Evolutionary conservation across 2,329 filamentous ascomycete species (phyloP).

Genomic region (Aspergillus sp.): DNA sequence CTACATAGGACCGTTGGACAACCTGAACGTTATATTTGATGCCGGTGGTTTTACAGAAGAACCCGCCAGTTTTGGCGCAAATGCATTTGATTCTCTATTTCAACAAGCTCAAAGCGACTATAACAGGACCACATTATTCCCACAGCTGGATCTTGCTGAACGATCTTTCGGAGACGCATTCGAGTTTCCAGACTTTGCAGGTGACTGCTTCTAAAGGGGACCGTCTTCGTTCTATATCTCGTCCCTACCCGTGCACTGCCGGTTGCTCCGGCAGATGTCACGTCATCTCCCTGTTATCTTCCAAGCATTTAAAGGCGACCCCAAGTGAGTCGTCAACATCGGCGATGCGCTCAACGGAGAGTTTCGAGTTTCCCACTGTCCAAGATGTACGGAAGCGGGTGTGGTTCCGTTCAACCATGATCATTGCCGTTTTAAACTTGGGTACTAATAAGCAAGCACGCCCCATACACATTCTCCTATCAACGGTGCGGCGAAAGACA

Average conservation of each 20-base stretch:
- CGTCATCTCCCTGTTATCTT: neutral
- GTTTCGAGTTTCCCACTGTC: neutral
- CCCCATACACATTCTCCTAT: neutral
- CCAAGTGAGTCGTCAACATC: neutral
- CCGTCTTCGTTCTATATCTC: neutral
- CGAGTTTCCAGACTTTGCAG: slow-evolving; percentile 21
- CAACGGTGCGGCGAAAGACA: neutral
- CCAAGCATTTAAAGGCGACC: neutral
- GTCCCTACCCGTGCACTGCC: neutral
- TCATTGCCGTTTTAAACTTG: neutral
- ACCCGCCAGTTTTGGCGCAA: slow-evolving; percentile 15
- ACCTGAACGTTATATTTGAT: neutral
- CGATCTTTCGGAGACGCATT: slow-evolving; percentile 15
- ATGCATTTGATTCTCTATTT: slow-evolving; percentile 19
- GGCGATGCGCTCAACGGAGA: neutral
- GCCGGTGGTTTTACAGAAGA: slow-evolving; percentile 1
- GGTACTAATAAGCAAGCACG: neutral
- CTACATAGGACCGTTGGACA: neutral
- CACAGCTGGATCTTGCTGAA: slow-evolving; percentile 8
- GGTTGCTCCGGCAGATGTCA: neutral
- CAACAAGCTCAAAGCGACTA: slow-evolving; percentile 18
- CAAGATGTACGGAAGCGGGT: neutral
- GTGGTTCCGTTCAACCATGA: neutral
- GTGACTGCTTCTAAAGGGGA: slow-evolving; percentile 16
- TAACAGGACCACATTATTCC: slow-evolving; percentile 3